Evolutionary conservation across 306 rosid genomes (phyloP).

Genomic region (Vigna hirtella): DNA sequence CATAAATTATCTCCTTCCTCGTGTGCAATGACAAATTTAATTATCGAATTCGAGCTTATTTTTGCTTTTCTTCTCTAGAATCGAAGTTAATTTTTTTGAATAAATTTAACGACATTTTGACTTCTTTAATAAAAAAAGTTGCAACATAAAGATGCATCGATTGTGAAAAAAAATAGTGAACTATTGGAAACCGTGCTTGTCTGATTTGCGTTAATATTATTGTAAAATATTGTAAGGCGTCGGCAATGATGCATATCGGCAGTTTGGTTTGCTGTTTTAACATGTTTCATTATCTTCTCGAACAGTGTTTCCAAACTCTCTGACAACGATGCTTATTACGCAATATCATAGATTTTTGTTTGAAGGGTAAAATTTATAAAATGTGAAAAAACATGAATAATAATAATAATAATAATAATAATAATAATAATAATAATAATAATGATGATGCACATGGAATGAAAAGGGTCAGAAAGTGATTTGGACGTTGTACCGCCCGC

Average conservation of each 20-base stretch:
- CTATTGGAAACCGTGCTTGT: constrained; percentile 21
- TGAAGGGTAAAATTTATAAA: constrained; percentile 12
- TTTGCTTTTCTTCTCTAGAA: no score
- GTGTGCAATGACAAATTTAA: neutral
- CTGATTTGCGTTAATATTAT: neutral
- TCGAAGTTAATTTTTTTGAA: neutral
- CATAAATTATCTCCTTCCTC: neutral
- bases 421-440: no score
- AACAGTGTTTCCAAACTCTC: constrained; percentile 45
- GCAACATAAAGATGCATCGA: neutral
- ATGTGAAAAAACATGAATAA: neutral
- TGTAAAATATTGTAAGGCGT: neutral
- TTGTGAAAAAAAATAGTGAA: neutral
- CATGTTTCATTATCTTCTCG: constrained; percentile 45
- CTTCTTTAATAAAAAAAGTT: neutral
- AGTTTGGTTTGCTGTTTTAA: neutral
- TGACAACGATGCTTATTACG: constrained; percentile 36
- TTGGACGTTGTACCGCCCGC: constrained; percentile 43
- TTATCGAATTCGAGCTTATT: neutral
- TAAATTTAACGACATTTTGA: neutral
- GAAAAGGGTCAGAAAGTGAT: constrained; percentile 46
- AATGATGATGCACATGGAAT: constrained; percentile 20
- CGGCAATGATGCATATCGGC: constrained; percentile 7
- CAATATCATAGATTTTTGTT: constrained; percentile 26
- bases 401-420: neutral